A percentile compares a stretch with the other conserved stretches of the same genome.
Evolutionary conservation across 352 stramenopile species (phyloP).

Genomic region (Phytophthora vignae): DNA sequence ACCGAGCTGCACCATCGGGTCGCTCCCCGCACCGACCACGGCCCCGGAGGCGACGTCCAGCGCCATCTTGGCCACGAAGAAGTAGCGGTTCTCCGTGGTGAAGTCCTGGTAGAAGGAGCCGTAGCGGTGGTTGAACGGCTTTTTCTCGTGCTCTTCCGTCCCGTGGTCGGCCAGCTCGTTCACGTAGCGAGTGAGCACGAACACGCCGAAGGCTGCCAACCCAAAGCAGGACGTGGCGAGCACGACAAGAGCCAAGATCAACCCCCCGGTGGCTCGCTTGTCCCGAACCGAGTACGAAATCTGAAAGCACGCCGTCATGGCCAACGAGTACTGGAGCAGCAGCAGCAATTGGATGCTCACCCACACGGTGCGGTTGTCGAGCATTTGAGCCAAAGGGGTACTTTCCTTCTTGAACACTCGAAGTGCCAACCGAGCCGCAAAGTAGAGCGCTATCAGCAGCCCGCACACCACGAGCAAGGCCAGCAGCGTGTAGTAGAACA

Average conservation of each 20-base stretch:
- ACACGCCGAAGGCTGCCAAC: conserved; percentile 48
- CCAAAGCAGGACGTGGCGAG: conserved; percentile 40
- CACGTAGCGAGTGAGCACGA: conserved; percentile 48
- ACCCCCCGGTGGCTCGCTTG: conserved; percentile 20
- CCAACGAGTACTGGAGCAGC: conserved; percentile 53
- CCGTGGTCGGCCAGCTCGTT: conserved; percentile 52
- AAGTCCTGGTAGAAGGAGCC: conserved; percentile 64
- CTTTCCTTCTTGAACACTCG: conserved; percentile 29
- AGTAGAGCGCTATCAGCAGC: conserved; percentile 42
- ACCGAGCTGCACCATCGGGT: conserved; percentile 50
- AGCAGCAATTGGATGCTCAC: conserved; percentile 47
- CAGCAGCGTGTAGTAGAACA: conserved; percentile 65
- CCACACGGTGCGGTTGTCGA: conserved; percentile 57
- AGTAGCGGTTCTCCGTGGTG: conserved; percentile 55
- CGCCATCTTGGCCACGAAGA: conserved; percentile 52
- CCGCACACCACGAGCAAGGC: conserved; percentile 36
- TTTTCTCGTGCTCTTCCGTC: conserved; percentile 46
- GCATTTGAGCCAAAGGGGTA: conserved; percentile 19
- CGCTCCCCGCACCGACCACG: conserved; percentile 43
- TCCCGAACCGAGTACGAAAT: conserved; percentile 42
- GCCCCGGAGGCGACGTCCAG: conserved; percentile 53
- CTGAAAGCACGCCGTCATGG: conserved; percentile 61
- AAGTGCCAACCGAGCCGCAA: conserved; percentile 38
- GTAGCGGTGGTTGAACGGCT: conserved; percentile 53
- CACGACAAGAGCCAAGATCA: conserved; percentile 44